A percentile compares a stretch with the other conserved stretches of the same genome.
Evolutionary conservation across 176 grass and related monocot species (phyloP).

Genomic region (Rhynchospora tenuis): DNA sequence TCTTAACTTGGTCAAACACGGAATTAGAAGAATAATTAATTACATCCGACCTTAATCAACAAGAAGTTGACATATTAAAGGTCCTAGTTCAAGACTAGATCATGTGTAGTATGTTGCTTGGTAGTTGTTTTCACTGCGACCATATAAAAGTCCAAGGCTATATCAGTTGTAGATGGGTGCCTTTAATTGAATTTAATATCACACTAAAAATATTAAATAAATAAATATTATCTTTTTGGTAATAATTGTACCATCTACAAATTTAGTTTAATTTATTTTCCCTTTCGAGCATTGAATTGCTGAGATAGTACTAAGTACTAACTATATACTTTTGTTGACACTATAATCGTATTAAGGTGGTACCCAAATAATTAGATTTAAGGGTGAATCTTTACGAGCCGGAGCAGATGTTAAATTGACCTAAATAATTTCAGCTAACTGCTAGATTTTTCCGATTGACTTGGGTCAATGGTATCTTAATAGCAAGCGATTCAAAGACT

Average conservation of each 20-base stretch:
- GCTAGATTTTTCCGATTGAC: background rate
- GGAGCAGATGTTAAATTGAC: no score
- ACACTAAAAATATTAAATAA: background rate
- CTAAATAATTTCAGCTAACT: no score
- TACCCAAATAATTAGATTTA: no score
- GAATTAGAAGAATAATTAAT: background rate
- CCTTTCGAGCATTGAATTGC: no score
- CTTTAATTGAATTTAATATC: background rate
- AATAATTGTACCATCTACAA: no score
- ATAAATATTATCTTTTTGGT: no score
- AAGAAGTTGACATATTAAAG: background rate
- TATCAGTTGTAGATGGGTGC: background rate
- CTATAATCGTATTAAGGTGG: no score
- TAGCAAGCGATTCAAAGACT: no score
- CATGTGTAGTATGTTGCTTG: background rate
- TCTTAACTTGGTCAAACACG: slow-evolving; percentile 9
- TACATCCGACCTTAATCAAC: background rate
- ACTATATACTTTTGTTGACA: no score
- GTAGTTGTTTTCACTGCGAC: background rate
- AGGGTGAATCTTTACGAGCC: no score
- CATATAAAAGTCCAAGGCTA: background rate
- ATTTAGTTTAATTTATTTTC: no score
- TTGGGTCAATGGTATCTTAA: background rate
- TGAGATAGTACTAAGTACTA: no score
- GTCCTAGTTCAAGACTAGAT: background rate